Conservation (phyloP, 352 stramenopile species). For the Phytophthora meadii region DNA sequence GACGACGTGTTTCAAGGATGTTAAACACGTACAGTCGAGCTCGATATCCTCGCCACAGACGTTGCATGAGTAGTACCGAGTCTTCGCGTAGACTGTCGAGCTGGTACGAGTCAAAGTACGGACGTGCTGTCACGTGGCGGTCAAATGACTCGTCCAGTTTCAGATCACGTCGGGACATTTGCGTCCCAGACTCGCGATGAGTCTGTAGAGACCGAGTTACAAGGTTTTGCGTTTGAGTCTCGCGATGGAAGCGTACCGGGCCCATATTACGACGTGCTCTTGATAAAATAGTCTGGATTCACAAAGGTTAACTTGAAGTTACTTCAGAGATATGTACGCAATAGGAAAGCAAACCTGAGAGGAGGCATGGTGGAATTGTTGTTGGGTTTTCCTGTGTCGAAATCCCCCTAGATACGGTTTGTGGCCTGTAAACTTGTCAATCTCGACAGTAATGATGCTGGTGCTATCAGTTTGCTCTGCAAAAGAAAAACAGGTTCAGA, state of each 20-base stretch:
- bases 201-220: slow-evolving; percentile 86
- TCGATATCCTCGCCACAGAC: slow-evolving; percentile 90
- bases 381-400: slow-evolving; percentile 84
- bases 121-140: slow-evolving; percentile 58
- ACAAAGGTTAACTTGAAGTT: background rate
- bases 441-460: slow-evolving; percentile 68
- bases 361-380: slow-evolving; percentile 92
- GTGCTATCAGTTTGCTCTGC: slow-evolving; percentile 53
- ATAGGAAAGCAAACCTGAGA: slow-evolving; percentile 60
- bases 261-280: slow-evolving; percentile 51
- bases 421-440: slow-evolving; percentile 74
- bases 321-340: background rate
- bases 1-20: slow-evolving; percentile 49
- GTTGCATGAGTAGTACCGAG: slow-evolving; percentile 83
- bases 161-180: slow-evolving; percentile 88
- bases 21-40: slow-evolving; percentile 57
- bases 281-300: slow-evolving; percentile 58
- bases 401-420: slow-evolving; percentile 93
- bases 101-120: slow-evolving; percentile 93
- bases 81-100: slow-evolving; percentile 80
- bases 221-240: slow-evolving; percentile 90
- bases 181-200: slow-evolving; percentile 88
- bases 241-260: slow-evolving; percentile 57
- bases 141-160: slow-evolving; percentile 75
- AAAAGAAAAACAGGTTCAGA: background rate